Evolutionary conservation across 2,329 filamentous ascomycete species (phyloP).

Genomic region (Ceratocystis cacaofunesta): DNA sequence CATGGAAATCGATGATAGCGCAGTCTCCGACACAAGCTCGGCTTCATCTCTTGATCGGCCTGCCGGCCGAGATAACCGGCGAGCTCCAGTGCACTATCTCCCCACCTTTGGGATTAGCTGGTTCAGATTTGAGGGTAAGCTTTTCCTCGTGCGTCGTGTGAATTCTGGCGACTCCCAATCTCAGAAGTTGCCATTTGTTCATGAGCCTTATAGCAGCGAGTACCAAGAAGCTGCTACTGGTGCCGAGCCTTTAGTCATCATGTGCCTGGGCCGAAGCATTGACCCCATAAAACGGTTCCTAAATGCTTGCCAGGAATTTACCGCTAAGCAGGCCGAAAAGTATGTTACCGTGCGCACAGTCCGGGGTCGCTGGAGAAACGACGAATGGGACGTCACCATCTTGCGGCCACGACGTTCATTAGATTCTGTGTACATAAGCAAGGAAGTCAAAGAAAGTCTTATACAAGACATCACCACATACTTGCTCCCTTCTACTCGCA

Average conservation of each 20-base stretch:
- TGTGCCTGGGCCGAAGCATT: slow-evolving; percentile 27
- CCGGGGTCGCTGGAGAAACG: slow-evolving; percentile 20
- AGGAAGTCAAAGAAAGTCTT: slow-evolving; percentile 48
- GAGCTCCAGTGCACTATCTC: slow-evolving; percentile 26
- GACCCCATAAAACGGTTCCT: slow-evolving; percentile 24
- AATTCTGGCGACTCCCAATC: slow-evolving; percentile 7
- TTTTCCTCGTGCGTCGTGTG: slow-evolving; percentile 27
- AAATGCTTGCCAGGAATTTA: slow-evolving; percentile 22
- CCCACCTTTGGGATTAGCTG: slow-evolving; percentile 27
- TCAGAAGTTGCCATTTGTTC: slow-evolving; percentile 18
- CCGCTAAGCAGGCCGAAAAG: slow-evolving; percentile 25
- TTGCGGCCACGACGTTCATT: slow-evolving; percentile 53
- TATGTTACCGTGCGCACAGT: slow-evolving; percentile 26
- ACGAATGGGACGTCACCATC: slow-evolving; percentile 26
- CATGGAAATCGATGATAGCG: slow-evolving; percentile 22
- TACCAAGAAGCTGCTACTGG: slow-evolving; percentile 25
- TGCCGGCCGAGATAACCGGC: slow-evolving; percentile 23
- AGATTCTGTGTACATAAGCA: slow-evolving; percentile 59
- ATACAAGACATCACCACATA: slow-evolving; percentile 65
- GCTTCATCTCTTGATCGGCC: background rate
- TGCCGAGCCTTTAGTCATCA: slow-evolving; percentile 27
- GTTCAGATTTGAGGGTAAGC: slow-evolving; percentile 24
- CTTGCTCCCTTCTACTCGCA: slow-evolving; percentile 51
- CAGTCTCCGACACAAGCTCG: background rate
- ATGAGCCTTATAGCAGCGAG: slow-evolving; percentile 19